These are phyloP conservation scores for Pseudogymnoascus sp. DNA, from an alignment of 2,329 filamentous ascomycete genomes.

Conservation along the genomic window DNA sequence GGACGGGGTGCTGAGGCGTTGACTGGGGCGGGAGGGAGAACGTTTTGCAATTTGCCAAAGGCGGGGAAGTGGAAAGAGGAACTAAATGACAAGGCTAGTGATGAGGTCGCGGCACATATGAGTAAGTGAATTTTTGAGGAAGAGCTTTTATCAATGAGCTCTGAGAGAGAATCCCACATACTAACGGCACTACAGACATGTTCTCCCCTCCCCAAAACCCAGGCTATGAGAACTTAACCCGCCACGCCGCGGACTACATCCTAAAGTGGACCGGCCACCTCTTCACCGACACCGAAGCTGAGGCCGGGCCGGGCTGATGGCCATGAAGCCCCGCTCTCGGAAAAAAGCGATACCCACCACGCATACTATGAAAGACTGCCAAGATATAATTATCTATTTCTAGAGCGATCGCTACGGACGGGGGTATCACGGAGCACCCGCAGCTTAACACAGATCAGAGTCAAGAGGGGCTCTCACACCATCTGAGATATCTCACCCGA, in stretches of 20 bases:
- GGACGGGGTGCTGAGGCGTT: constrained; percentile 58
- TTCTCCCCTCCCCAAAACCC: neutral
- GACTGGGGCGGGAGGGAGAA: constrained; percentile 51
- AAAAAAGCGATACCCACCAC: neutral
- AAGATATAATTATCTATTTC: neutral
- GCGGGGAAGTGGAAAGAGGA: constrained; percentile 57
- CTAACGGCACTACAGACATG: neutral
- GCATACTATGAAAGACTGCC: neutral
- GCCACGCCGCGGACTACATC: neutral
- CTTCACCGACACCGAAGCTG: neutral
- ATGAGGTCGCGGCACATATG: constrained; percentile 78
- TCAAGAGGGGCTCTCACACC: neutral
- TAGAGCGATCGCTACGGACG: constrained; percentile 10
- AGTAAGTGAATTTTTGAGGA: constrained; percentile 35
- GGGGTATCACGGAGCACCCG: neutral
- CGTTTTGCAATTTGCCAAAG: constrained; percentile 78
- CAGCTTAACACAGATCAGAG: neutral
- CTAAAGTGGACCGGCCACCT: neutral
- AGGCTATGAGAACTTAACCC: neutral
- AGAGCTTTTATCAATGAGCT: constrained; percentile 1
- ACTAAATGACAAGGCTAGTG: constrained; percentile 68
- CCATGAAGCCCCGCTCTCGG: neutral
- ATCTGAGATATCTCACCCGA: neutral
- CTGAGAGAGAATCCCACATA: neutral
- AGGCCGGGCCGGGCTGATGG: neutral